phyloP scores from a whole-genome alignment of 371 early-diverging fungal species.

The Rhizopus microsporus region DNA sequence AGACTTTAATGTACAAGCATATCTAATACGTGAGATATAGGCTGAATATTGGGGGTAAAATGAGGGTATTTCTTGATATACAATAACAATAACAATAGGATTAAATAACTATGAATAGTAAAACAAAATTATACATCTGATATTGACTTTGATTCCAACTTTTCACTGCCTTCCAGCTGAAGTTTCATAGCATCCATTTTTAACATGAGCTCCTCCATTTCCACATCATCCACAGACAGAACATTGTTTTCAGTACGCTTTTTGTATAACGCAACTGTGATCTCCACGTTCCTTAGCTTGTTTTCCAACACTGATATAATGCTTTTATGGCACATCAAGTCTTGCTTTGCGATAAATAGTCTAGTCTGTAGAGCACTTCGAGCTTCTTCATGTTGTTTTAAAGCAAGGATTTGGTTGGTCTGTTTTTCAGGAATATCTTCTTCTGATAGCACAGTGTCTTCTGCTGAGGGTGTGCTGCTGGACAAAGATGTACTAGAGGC shows the following conservation, averaged over 20 bases:
- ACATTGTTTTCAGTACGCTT: constrained; percentile 11
- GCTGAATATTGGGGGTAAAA: too few species aligned
- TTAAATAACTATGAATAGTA: too few species aligned
- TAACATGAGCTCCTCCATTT: constrained; percentile 25
- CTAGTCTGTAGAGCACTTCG: constrained; percentile 15
- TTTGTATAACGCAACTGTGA: constrained; percentile 9
- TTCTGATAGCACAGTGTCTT: too few species aligned
- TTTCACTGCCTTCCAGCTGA: constrained; percentile 22
- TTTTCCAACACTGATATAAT: constrained; percentile 13
- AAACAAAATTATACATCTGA: constrained; percentile 2
- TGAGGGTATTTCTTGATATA: too few species aligned
- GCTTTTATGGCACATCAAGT: constrained; percentile 11
- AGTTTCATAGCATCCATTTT: constrained; percentile 35
- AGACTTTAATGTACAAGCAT: too few species aligned
- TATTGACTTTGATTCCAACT: constrained; percentile 12
- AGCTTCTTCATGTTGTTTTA: constrained; percentile 20
- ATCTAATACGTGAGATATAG: too few species aligned
- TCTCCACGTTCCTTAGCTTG: constrained; percentile 17
- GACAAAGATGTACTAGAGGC: too few species aligned
- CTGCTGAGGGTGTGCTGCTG: too few species aligned
- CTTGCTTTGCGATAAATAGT: constrained; percentile 19
- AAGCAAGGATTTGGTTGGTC: background rate
- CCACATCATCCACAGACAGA: constrained; percentile 18
- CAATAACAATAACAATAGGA: too few species aligned
- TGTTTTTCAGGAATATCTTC: too few species aligned